Evolutionary conservation across 2,329 filamentous ascomycete genomes (phyloP), one percentile per base, ranked within the genome.

Genomic region (Ascosphaera aggregata): DNA sequence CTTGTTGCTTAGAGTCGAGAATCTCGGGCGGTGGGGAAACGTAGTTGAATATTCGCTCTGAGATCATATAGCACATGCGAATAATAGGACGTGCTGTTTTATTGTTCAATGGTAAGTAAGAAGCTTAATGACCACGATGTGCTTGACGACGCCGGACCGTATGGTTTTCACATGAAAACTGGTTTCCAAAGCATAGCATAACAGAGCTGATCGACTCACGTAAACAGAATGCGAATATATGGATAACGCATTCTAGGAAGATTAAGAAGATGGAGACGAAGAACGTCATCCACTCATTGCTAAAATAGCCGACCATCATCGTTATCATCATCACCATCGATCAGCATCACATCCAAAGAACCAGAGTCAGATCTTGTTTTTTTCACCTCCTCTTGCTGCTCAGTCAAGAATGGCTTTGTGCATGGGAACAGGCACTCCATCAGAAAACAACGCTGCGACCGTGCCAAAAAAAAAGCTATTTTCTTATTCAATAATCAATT

Each of bases 221-320:
- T 34, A 98, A 69, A 27, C 81, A 80, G 44, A 94, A 69, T 1
- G 89, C 95, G 44, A 93, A 71, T 42, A 92, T 64, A 49, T 86
- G 75, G 49, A 93, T 77, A 43, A 92, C 51, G 41, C 75, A 74
- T 57, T 98, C 89, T 46, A 93, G 66, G 36, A 73, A 67, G 42
- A 95, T 76, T 30, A 98, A 69, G 39, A 81, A 51, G 50, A 95
- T 79, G 5, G 86, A 95, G 40, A 75, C 73, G 36, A 89, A 59
- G 34, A 98, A 71, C 31, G 85, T 82, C 45, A 91, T 60, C 61
- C 95, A 95, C 62, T 98, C 85, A 57, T 69, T 69, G 56, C 79
- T 84, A 43, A 22, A 42, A 15, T 39, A 9, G 27, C 36, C 20
- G 41, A 31, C 18, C 17, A 32, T 39, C 20, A 40, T 37, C 38